Evolutionary conservation across 1,284 basidiomycete species (phyloP).

Genomic region (Filobasidium uniguttulatum): DNA sequence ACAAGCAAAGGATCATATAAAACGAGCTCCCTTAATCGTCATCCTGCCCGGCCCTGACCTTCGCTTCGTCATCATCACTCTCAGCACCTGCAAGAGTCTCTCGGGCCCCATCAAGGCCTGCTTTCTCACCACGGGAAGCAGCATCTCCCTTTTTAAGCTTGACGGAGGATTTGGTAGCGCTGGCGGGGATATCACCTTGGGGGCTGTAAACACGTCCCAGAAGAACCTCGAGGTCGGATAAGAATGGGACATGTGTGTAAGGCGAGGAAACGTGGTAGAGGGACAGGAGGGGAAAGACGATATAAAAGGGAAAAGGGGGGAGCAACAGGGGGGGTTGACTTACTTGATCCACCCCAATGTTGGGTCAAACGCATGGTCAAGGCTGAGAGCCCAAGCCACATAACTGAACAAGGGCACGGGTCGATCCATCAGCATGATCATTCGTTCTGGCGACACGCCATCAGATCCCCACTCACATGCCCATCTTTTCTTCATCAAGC

Average conservation of each 20-base stretch:
- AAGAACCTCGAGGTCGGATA: not conserved
- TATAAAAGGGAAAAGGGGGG: no score
- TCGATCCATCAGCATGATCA: not conserved
- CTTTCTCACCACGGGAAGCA: not conserved
- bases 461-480: not conserved
- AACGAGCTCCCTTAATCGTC: no score
- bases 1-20: no score
- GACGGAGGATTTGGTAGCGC: constrained; percentile 5
- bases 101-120: not conserved
- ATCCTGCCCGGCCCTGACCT: constrained; percentile 1
- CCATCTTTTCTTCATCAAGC: constrained; percentile 61
- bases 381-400: constrained; percentile 7
- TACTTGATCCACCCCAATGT: constrained; percentile 8
- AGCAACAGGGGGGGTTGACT: not conserved
- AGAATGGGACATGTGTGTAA: no score
- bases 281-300: not conserved
- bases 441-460: not conserved
- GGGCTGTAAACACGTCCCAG: no score
- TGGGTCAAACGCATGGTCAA: constrained; percentile 6
- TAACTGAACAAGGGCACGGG: not conserved
- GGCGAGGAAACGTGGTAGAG: no score
- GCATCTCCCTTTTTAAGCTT: not conserved
- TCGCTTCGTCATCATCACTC: constrained; percentile 9
- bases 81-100: constrained; percentile 3
- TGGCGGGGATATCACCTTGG: constrained; percentile 8